A percentile compares a stretch with the other conserved stretches of the same genome.
phyloP scores from a whole-genome alignment of 768 basidiomycete genomes.

The Mycena albidolilacea region DNA sequence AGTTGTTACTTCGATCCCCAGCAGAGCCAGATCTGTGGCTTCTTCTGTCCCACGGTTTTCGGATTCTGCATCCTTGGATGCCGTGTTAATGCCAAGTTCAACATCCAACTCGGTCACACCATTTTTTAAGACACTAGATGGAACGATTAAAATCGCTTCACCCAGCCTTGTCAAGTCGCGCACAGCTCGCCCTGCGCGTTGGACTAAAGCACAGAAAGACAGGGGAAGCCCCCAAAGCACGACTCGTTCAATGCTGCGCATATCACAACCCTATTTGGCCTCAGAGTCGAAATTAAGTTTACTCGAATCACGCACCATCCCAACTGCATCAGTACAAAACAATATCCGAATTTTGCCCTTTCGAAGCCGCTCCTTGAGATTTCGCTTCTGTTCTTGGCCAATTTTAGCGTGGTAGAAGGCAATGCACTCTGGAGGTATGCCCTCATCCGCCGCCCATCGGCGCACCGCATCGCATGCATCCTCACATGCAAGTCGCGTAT shows the following conservation, averaged over 20 bases:
- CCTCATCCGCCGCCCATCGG: slow-evolving; percentile 38
- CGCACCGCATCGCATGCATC: slow-evolving; percentile 33
- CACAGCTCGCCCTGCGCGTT: slow-evolving; percentile 40
- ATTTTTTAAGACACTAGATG: slow-evolving; percentile 20
- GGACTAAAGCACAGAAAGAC: slow-evolving; percentile 41
- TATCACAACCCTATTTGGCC: slow-evolving; percentile 33
- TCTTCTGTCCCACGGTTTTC: slow-evolving; percentile 13
- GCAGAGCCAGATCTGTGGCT: neutral
- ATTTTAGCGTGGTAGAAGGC: slow-evolving; percentile 45
- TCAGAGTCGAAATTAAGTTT: too few species aligned
- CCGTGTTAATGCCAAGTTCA: neutral
- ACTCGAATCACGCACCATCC: slow-evolving; percentile 44
- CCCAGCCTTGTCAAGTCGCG: slow-evolving; percentile 34
- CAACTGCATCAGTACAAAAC: slow-evolving; percentile 45
- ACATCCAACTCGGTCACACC: slow-evolving; percentile 13
- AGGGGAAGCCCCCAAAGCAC: slow-evolving; percentile 42
- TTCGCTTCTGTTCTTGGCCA: slow-evolving; percentile 40
- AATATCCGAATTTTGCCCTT: slow-evolving; percentile 40
- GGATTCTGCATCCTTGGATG: slow-evolving; percentile 6
- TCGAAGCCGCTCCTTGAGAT: slow-evolving; percentile 33
- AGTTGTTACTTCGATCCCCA: slow-evolving; percentile 15
- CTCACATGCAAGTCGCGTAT: slow-evolving; percentile 35
- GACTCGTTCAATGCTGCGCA: slow-evolving; percentile 37
- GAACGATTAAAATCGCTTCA: slow-evolving; percentile 38
- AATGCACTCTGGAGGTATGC: slow-evolving; percentile 31